Percentiles rank a stretch among this genome's conserved stretches.
Conservation (phyloP, 2,329 filamentous ascomycete species). For the Neurospora crassa region DNA sequence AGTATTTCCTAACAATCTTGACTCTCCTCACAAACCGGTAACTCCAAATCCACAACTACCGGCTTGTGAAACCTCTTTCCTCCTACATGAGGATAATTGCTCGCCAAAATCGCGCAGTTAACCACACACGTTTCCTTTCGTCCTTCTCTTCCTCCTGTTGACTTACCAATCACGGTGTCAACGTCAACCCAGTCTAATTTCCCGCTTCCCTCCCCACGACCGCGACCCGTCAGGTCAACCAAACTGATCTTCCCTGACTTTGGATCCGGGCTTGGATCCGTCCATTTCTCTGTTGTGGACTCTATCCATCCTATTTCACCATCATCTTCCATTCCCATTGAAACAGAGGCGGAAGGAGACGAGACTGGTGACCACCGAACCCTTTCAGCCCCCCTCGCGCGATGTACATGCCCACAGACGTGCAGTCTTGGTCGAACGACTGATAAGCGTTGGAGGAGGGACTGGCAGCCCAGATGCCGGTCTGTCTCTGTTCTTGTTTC, state of each 20-base stretch:
- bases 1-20: neutral
- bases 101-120: constrained; percentile 68
- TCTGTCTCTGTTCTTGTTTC: constrained; percentile 12
- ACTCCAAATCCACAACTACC: constrained; percentile 72
- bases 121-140: constrained; percentile 65
- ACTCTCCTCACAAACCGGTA: constrained; percentile 44
- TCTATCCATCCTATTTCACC: constrained; percentile 25
- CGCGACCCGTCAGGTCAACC: constrained; percentile 47
- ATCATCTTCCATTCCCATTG: no score
- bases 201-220: constrained; percentile 18
- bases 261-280: constrained; percentile 43
- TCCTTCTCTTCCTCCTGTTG: constrained; percentile 11
- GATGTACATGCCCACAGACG: constrained; percentile 66
- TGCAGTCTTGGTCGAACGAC: constrained; percentile 53
- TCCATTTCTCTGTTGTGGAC: constrained; percentile 37
- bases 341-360: no score
- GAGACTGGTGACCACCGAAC: constrained; percentile 43
- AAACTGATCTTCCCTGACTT: constrained; percentile 53
- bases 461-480: constrained; percentile 47
- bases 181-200: constrained; percentile 36
- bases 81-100: constrained; percentile 50
- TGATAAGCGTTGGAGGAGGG: constrained; percentile 46
- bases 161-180: constrained; percentile 15
- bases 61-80: constrained; percentile 65
- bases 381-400: constrained; percentile 52